These are phyloP conservation scores for Incumbomyces lentus DNA, from an alignment of 2,329 filamentous ascomycete genomes.

Conservation along the genomic window DNA sequence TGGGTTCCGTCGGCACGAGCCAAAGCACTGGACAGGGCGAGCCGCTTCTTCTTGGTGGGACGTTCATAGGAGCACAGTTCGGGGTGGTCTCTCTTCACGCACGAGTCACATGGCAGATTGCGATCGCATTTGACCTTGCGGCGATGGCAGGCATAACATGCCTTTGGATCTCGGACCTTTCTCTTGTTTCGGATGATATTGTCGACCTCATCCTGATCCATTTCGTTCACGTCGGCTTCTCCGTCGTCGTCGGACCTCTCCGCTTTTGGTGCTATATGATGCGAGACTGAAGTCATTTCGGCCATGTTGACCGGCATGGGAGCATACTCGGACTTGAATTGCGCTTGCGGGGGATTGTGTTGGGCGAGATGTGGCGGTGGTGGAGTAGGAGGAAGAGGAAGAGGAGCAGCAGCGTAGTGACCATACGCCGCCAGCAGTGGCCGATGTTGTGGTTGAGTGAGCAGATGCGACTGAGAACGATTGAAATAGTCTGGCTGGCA, in stretches of 20 bases:
- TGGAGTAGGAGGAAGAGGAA: too few relatives aligned
- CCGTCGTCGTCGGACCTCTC: constrained; percentile 17
- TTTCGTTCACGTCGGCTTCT: constrained; percentile 22
- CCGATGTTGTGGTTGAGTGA: background rate
- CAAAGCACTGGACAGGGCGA: constrained; percentile 15
- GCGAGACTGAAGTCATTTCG: background rate
- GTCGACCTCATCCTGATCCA: constrained; percentile 37
- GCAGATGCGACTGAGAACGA: background rate
- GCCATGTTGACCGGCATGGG: constrained; percentile 3
- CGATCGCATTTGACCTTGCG: constrained; percentile 38
- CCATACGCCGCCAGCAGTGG: too few relatives aligned
- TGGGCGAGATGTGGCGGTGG: background rate
- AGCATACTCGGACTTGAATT: constrained; percentile 7
- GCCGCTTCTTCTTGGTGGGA: constrained; percentile 35
- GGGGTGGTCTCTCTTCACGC: constrained; percentile 39
- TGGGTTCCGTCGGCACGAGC: constrained; percentile 9
- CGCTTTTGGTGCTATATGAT: background rate
- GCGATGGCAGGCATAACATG: constrained; percentile 20
- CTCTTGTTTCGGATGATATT: constrained; percentile 39
- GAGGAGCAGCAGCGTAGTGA: too few relatives aligned
- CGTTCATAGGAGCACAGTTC: constrained; percentile 41
- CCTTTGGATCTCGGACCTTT: constrained; percentile 38
- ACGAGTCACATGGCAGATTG: constrained; percentile 39
- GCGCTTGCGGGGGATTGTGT: background rate
- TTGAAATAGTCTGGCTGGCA: background rate